Evolutionary conservation across 495 filamentous ascomycete genomes (phyloP), one percentile per base, ranked within the genome.

Genomic region (Aspergillus biplanus): DNA sequence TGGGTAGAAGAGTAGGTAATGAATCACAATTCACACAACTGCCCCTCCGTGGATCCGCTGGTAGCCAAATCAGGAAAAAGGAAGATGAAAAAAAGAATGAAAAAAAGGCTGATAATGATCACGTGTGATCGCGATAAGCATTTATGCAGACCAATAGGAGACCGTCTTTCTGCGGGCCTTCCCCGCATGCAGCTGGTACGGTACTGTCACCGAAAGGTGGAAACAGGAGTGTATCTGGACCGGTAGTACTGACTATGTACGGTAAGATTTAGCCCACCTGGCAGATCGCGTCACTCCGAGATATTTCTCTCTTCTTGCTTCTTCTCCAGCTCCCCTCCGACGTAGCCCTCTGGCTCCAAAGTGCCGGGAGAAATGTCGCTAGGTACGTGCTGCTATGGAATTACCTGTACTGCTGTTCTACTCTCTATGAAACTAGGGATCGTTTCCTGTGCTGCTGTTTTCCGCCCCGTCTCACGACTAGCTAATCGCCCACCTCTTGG

Each of bases 341-440:
- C 37, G 15, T 35, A 16, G 32, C 42, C 47, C 47, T 50, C 16
- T 49, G 32, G 37, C 42, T 27, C 34, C 21, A 44, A 39, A 47
- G 49, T 53, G 64, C 33, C 62, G 52, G 54, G 55, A 73, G 61
- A 42, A 62, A 80, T 80, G 78, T 72, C 76, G 65, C 61, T 80
- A 60, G 78, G 78, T 80, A 56, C 39, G 73, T 73, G 32, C 32
- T 21, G 7, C 8, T 33, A 8, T 33, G 6, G 13, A n/a, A 6
- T 12, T 13, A 27, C 21, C 42, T 46, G n/a, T 8, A 12, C 9
- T 31, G 6, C 15, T 18, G 32, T 32, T 32, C 47, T 15, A 3
- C 27, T 48, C 48, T 34, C 44, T 27, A 11, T 50, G 27, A 16
- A 31, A 31, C 47, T 15, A 31, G n/a, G 5, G 47, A 21, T 50